Percentiles rank a stretch among this genome's conserved stretches.
Conservation (phyloP, 1,284 basidiomycete genomes). For the Ustilago shanxiensis region DNA sequence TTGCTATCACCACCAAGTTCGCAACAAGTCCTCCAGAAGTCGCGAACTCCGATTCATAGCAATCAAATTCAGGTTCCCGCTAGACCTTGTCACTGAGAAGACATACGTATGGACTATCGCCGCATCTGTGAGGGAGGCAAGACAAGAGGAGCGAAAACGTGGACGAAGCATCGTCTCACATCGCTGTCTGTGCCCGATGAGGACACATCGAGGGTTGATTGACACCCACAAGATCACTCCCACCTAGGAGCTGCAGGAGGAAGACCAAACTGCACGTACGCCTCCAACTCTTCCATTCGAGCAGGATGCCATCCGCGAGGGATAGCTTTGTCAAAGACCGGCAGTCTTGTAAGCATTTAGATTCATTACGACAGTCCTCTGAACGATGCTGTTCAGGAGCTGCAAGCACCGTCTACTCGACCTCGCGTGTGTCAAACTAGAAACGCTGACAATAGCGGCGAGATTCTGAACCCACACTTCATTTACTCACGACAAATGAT, state of each 20-base stretch:
- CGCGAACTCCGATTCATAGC: no score
- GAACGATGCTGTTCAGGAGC: not conserved
- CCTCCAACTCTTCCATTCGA: not conserved
- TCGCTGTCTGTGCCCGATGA: not conserved
- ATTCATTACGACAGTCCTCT: not conserved
- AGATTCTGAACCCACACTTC: constrained; percentile 7
- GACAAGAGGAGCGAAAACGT: no score
- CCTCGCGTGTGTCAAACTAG: not conserved
- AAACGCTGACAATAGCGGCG: no score
- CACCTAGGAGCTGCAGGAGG: not conserved
- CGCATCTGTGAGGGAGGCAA: no score
- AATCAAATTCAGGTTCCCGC: no score
- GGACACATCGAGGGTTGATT: not conserved
- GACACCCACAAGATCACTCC: not conserved
- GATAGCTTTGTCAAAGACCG: not conserved
- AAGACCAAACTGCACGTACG: no score
- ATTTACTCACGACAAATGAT: constrained; percentile 1
- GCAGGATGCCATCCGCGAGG: not conserved
- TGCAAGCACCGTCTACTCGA: no score
- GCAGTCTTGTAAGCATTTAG: not conserved
- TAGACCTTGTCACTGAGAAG: no score
- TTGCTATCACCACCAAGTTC: no score
- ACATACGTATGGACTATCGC: no score
- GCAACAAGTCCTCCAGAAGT: no score
- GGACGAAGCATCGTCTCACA: constrained; percentile 3